phyloP scores from a whole-genome alignment of 2,329 filamentous ascomycete genomes.

The Cytospora piceicola region DNA sequence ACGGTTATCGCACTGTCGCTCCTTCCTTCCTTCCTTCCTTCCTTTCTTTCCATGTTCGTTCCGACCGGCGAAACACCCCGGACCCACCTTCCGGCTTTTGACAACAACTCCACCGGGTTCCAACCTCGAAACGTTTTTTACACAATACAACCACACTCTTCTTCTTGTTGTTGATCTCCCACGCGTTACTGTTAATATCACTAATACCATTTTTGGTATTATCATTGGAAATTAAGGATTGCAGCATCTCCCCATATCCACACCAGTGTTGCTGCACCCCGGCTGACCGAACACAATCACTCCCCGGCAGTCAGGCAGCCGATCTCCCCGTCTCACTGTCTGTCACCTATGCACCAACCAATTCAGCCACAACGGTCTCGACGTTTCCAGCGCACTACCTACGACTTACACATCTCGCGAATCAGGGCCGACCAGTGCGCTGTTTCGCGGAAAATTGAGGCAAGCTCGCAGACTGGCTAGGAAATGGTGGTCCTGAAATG shows the following conservation, averaged over 20 bases:
- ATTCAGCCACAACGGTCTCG: slow-evolving; percentile 2
- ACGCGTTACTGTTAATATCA: too few relatives aligned
- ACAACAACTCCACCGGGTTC: neutral
- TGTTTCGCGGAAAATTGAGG: neutral
- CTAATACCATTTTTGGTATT: too few relatives aligned
- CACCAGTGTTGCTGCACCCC: neutral
- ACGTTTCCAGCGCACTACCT: neutral
- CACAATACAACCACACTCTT: too few relatives aligned
- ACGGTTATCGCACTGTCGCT: neutral
- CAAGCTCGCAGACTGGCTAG: slow-evolving; percentile 5
- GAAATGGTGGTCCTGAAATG: neutral
- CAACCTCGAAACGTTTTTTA: neutral
- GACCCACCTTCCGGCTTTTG: slow-evolving; percentile 1
- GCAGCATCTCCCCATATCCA: too few relatives aligned
- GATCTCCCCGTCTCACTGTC: too few relatives aligned
- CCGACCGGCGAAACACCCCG: too few relatives aligned
- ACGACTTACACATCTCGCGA: slow-evolving; percentile 19
- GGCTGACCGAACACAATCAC: too few relatives aligned
- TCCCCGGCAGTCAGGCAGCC: too few relatives aligned
- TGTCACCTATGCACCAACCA: neutral
- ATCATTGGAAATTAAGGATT: too few relatives aligned
- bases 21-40: neutral
- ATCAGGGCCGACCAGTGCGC: slow-evolving; percentile 16
- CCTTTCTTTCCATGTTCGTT: neutral
- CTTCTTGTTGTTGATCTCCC: too few relatives aligned